phyloP scores from a whole-genome alignment of 1,284 basidiomycete species.

The Apiotrichum sp. region DNA sequence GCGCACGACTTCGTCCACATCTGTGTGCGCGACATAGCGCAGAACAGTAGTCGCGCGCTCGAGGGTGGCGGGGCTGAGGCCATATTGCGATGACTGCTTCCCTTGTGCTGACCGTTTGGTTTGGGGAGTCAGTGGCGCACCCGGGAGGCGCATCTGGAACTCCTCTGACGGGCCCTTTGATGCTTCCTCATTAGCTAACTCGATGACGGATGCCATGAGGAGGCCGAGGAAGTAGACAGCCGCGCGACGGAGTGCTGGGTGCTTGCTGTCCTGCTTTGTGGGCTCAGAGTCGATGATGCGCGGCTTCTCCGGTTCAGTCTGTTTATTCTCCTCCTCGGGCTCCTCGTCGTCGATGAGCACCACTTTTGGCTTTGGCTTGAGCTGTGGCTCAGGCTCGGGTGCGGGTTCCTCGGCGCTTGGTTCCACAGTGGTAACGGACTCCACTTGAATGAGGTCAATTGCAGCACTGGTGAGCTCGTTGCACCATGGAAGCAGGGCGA shows the following conservation, averaged over 20 bases:
- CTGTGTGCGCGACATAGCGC: constrained; percentile 64
- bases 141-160: constrained; percentile 18
- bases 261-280: constrained; percentile 55
- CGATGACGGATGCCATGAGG: constrained; percentile 52
- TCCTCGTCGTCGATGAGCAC: constrained; percentile 20
- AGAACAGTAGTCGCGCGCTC: constrained; percentile 59
- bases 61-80: constrained; percentile 34
- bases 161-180: neutral
- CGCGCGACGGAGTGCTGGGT: constrained; percentile 72
- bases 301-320: constrained; percentile 6
- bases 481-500: constrained; percentile 61
- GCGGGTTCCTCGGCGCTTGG: constrained; percentile 1
- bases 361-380: constrained; percentile 8
- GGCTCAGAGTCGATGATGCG: constrained; percentile 54
- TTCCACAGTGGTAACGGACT: constrained; percentile 49
- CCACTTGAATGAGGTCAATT: constrained; percentile 72
- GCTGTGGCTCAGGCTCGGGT: neutral
- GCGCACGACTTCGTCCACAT: constrained; percentile 65
- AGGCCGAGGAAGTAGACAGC: constrained; percentile 70
- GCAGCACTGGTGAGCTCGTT: constrained; percentile 60
- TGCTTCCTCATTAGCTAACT: constrained; percentile 5
- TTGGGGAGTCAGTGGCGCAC: neutral
- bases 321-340: constrained; percentile 12
- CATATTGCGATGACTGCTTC: neutral
- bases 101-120: neutral